Percentiles rank a stretch among this genome's conserved stretches.
Conservation (phyloP, 148 eudicot species). For the Simmondsia chinensis region DNA sequence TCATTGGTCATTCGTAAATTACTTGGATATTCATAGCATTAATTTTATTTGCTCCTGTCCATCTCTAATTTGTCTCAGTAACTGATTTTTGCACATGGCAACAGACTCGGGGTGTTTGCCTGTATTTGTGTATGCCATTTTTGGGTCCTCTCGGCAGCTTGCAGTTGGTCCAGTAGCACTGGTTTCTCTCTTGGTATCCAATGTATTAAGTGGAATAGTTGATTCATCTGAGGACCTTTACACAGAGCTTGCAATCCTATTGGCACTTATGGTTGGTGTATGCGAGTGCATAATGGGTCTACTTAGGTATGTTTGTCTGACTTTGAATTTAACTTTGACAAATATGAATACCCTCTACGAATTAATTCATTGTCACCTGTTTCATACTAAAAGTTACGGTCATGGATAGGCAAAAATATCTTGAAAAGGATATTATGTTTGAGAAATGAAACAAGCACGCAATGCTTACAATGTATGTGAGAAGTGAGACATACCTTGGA, state of each 20-base stretch:
- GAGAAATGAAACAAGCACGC: no score
- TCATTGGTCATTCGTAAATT: constrained; percentile 2
- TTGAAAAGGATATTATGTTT: no score
- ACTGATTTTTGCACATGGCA: constrained; percentile 12
- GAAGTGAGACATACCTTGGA: no score
- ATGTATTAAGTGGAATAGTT: constrained; percentile 60
- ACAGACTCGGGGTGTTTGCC: constrained; percentile 94
- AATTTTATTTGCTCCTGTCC: no score
- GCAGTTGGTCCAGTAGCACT: constrained; percentile 99
- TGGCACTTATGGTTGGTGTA: constrained; percentile 96
- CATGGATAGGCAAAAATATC: no score
- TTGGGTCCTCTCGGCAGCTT: constrained; percentile 98
- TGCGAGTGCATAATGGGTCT: constrained; percentile 91
- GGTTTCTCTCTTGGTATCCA: constrained; percentile 89
- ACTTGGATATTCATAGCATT: no score
- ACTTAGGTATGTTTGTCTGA: constrained; percentile 76
- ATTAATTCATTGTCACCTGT: no score
- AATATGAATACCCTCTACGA: no score
- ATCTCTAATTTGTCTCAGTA: constrained; percentile 5
- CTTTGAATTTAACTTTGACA: no score
- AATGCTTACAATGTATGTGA: no score
- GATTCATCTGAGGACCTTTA: constrained; percentile 71
- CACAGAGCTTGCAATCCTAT: constrained; percentile 85
- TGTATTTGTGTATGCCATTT: constrained; percentile 81
- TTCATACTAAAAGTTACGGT: no score